These are phyloP conservation scores for Pistacia vera DNA, from an alignment of 345 rosid genomes.

Conservation along the genomic window DNA sequence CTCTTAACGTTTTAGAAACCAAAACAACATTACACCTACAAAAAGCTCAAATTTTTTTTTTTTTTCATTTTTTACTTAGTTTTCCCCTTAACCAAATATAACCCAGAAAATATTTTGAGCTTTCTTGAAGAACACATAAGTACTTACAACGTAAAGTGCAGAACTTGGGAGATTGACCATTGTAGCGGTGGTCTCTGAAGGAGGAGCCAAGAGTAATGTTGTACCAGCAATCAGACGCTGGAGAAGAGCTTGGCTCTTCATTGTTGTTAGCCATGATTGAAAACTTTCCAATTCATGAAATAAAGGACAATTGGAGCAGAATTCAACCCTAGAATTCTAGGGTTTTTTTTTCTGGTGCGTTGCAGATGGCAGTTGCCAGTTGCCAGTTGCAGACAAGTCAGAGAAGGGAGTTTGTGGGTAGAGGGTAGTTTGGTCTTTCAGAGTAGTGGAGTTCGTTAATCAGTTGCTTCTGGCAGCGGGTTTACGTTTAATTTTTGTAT, in stretches of 20 bases:
- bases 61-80: neutral
- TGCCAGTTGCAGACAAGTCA: neutral
- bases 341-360: conserved; percentile 7
- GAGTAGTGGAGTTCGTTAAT: neutral
- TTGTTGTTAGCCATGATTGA: conserved; percentile 28
- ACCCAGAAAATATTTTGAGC: conserved; percentile 3
- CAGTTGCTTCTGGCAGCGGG: neutral
- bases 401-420: neutral
- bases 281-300: conserved; percentile 5
- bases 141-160: conserved; percentile 74
- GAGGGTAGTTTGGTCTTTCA: conserved; percentile 22
- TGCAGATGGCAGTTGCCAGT: neutral
- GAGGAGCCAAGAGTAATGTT: conserved; percentile 65
- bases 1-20: neutral
- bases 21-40: conserved; percentile 2
- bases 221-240: conserved; percentile 70
- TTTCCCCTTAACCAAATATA: conserved; percentile 8
- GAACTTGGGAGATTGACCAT: conserved; percentile 46
- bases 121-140: neutral
- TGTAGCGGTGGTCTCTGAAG: conserved; percentile 44
- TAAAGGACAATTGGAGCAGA: conserved; percentile 8
- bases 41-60: neutral
- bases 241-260: conserved; percentile 65
- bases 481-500: no score
- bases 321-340: conserved; percentile 15